Percentiles rank a stretch among this genome's conserved stretches.
Evolutionary conservation across 331 rosid species (phyloP).

Genomic region (Dryas integrifolia): DNA sequence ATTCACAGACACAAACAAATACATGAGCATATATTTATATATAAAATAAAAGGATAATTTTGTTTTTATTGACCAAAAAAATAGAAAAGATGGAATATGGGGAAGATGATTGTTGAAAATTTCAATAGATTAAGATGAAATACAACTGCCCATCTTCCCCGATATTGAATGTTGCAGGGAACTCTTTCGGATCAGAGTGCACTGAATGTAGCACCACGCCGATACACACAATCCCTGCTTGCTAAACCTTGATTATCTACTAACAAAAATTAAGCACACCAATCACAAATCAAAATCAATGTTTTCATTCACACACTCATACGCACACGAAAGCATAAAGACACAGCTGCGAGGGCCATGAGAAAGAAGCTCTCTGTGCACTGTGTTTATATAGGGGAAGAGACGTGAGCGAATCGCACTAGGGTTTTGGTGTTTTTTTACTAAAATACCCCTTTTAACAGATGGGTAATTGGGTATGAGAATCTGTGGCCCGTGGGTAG

Average conservation of each 20-base stretch:
- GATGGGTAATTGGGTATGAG: neutral
- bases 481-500: neutral
- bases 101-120: slow-evolving; percentile 38
- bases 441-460: neutral
- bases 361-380: neutral
- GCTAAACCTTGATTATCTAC: neutral
- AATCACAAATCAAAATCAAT: neutral
- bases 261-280: neutral
- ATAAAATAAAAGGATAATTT: no score
- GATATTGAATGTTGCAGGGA: slow-evolving; percentile 33
- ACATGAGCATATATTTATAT: no score
- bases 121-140: slow-evolving; percentile 26
- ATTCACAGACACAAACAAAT: no score
- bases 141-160: slow-evolving; percentile 46
- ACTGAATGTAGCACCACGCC: slow-evolving; percentile 35
- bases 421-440: neutral
- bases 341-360: neutral
- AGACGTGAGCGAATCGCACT: neutral
- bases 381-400: neutral
- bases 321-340: neutral
- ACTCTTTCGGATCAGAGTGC: slow-evolving; percentile 42
- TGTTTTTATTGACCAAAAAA: neutral
- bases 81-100: slow-evolving; percentile 3
- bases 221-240: slow-evolving; percentile 44
- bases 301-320: no score